Conservation (phyloP, 345 rosid species). For the Sisymbrium altissimum region DNA sequence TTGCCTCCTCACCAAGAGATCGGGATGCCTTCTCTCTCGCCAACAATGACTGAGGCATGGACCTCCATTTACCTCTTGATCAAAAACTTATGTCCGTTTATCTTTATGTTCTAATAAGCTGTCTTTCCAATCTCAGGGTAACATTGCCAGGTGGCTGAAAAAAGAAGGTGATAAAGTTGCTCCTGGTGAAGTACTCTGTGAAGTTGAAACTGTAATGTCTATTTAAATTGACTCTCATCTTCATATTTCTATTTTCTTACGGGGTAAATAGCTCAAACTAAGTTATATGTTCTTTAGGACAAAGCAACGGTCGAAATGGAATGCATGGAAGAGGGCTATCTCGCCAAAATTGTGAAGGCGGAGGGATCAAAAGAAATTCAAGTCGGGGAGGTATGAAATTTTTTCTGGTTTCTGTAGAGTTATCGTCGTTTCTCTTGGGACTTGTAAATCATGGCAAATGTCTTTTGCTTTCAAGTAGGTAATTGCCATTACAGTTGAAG, state of each 20-base stretch:
- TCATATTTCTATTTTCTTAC: not conserved
- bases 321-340: slow-evolving; percentile 99
- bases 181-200: slow-evolving; percentile 97
- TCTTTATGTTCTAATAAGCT: slow-evolving; percentile 16
- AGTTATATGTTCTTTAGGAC: slow-evolving; percentile 47
- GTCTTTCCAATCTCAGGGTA: slow-evolving; percentile 59
- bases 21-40: slow-evolving; percentile 99
- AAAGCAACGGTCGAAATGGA: slow-evolving; percentile 99
- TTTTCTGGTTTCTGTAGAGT: slow-evolving; percentile 12
- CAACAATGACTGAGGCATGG: slow-evolving; percentile 96
- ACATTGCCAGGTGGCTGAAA: slow-evolving; percentile 95
- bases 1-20: slow-evolving; percentile 95
- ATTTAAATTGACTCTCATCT: slow-evolving; percentile 1
- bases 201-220: slow-evolving; percentile 90
- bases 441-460: slow-evolving; percentile 8
- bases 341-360: slow-evolving; percentile 80
- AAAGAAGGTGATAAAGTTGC: slow-evolving; percentile 92
- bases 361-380: slow-evolving; percentile 89
- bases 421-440: not conserved
- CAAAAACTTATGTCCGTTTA: not conserved
- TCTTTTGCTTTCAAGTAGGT: slow-evolving; percentile 42
- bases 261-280: not conserved
- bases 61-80: slow-evolving; percentile 10
- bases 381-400: slow-evolving; percentile 81
- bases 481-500: slow-evolving; percentile 92